These are phyloP conservation scores for Neurospora sublineolata DNA, from an alignment of 495 filamentous ascomycete genomes.

Conservation along the genomic window DNA sequence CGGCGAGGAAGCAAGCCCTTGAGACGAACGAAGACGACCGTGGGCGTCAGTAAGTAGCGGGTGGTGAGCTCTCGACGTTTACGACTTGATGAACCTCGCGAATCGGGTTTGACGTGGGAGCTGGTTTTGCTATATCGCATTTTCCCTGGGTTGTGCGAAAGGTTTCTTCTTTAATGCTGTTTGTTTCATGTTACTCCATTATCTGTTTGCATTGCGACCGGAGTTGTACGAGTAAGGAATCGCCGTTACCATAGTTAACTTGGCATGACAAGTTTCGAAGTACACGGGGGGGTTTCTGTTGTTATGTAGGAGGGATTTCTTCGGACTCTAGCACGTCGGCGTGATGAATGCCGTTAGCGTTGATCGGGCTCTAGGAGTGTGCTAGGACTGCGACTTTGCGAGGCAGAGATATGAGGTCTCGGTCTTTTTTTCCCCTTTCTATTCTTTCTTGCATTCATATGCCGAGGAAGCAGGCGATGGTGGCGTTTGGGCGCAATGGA, in stretches of 20 bases:
- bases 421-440: neutral
- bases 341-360: neutral
- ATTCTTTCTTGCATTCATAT: neutral
- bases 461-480: neutral
- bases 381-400: neutral
- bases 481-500: neutral
- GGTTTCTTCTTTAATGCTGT: constrained; percentile 2
- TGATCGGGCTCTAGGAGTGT: neutral
- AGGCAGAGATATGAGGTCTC: neutral
- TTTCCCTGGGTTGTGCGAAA: neutral
- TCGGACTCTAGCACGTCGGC: neutral
- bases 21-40: neutral
- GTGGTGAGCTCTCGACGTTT: neutral
- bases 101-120: constrained; percentile 4
- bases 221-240: constrained; percentile 16
- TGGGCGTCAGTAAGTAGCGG: neutral
- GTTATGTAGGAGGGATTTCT: neutral
- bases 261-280: neutral
- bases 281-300: neutral
- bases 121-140: neutral
- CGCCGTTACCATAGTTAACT: neutral
- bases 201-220: constrained; percentile 23
- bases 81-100: constrained; percentile 18
- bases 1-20: neutral
- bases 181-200: constrained; percentile 7